These are phyloP conservation scores for Cryphonectria naterciae DNA, from an alignment of 2,329 filamentous ascomycete species.

Conservation along the genomic window DNA sequence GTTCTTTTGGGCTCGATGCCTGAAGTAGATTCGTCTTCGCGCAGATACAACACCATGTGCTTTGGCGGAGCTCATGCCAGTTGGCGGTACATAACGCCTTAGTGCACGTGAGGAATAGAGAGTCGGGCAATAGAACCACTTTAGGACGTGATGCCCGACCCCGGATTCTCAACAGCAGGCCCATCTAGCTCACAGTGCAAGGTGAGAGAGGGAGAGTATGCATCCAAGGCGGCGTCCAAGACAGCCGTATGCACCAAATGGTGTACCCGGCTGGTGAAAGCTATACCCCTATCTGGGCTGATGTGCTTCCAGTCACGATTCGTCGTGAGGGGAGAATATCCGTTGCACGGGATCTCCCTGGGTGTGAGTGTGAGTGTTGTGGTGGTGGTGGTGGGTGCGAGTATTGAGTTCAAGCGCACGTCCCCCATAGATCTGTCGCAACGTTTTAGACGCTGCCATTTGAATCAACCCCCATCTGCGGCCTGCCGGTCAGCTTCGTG, in stretches of 20 bases:
- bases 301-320: not conserved
- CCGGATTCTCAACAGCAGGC: conserved; percentile 5
- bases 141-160: conserved; percentile 3
- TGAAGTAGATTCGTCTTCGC: not conserved
- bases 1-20: not conserved
- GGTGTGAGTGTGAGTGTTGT: not conserved
- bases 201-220: not conserved
- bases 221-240: not conserved
- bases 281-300: not conserved
- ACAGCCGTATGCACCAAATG: conserved; percentile 5
- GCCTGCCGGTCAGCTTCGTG: conserved; percentile 17
- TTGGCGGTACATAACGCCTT: not conserved
- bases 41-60: not conserved
- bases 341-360: not conserved
- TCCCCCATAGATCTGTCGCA: conserved; percentile 15
- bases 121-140: not conserved
- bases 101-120: conserved; percentile 10
- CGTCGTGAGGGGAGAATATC: not conserved
- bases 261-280: not conserved
- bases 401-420: not conserved
- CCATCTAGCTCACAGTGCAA: not conserved
- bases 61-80: not conserved
- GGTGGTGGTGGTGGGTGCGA: not conserved
- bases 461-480: conserved; percentile 18
- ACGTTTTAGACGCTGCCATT: conserved; percentile 15